These are phyloP conservation scores for Xylariaceae sp. DNA, from an alignment of 2,329 filamentous ascomycete genomes.

Conservation along the genomic window DNA sequence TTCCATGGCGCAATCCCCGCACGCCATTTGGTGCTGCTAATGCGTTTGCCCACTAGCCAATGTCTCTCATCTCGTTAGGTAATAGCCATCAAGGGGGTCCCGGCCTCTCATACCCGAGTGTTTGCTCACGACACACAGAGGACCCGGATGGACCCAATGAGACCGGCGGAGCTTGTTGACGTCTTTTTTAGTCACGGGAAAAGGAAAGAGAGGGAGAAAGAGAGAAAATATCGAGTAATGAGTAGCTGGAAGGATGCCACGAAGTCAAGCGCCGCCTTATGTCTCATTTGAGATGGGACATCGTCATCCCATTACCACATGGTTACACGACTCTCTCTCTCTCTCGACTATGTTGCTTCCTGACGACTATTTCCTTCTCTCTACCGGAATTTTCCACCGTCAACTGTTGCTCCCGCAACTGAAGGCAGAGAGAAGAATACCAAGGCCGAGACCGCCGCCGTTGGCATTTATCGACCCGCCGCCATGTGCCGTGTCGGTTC, in stretches of 20 bases:
- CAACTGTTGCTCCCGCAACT: neutral
- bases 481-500: constrained; percentile 20
- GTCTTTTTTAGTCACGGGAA: constrained; percentile 16
- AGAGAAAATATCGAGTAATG: too few relatives aligned
- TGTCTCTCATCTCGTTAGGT: constrained; percentile 23
- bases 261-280: too few relatives aligned
- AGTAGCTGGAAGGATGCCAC: too few relatives aligned
- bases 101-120: constrained; percentile 11
- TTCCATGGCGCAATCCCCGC: constrained; percentile 20
- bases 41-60: constrained; percentile 18
- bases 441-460: too few relatives aligned
- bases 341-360: neutral
- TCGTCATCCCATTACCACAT: neutral
- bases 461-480: neutral
- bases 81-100: constrained; percentile 21
- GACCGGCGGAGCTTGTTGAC: constrained; percentile 8
- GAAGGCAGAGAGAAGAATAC: neutral
- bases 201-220: too few relatives aligned
- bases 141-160: constrained; percentile 14
- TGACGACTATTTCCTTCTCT: neutral
- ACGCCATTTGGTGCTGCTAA: constrained; percentile 23
- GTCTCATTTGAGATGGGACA: neutral
- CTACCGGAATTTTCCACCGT: neutral
- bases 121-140: constrained; percentile 14
- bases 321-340: neutral